These are phyloP conservation scores for Ciborinia camelliae DNA, from an alignment of 2,329 filamentous ascomycete genomes.

Conservation along the genomic window DNA sequence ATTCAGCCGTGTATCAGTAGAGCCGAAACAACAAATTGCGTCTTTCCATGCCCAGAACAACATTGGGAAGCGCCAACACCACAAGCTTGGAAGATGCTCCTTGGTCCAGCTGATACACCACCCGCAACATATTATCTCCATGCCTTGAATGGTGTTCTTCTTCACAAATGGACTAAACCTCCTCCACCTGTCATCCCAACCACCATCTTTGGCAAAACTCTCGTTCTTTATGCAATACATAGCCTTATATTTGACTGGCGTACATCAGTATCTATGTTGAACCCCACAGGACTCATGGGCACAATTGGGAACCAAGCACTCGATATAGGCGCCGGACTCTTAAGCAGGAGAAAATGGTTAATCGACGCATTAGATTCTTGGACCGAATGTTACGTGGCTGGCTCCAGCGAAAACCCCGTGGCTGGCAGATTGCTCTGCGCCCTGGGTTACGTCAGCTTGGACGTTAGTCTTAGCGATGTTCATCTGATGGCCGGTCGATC, in stretches of 20 bases:
- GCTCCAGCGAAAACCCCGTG: slow-evolving; percentile 1
- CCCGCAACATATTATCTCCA: slow-evolving; percentile 32
- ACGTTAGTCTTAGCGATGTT: slow-evolving; percentile 33
- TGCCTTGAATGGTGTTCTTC: slow-evolving; percentile 32
- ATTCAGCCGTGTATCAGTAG: slow-evolving; percentile 34
- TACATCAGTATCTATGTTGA: slow-evolving; percentile 32
- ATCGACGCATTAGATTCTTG: slow-evolving; percentile 32
- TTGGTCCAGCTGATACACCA: slow-evolving; percentile 28
- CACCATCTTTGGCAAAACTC: slow-evolving; percentile 31
- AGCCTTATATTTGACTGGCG: slow-evolving; percentile 36
- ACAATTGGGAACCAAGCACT: slow-evolving; percentile 29
- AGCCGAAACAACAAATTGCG: slow-evolving; percentile 35
- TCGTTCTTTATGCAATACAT: slow-evolving; percentile 34
- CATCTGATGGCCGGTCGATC: slow-evolving; percentile 34
- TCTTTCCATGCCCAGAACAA: slow-evolving; percentile 32
- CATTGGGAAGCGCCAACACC: slow-evolving; percentile 30
- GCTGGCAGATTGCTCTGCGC: slow-evolving; percentile 29
- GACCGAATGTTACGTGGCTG: slow-evolving; percentile 29
- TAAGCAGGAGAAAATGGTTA: slow-evolving; percentile 26
- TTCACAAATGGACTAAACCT: slow-evolving; percentile 34
- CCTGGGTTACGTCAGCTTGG: slow-evolving; percentile 31
- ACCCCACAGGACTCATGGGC: slow-evolving; percentile 33
- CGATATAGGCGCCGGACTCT: slow-evolving; percentile 31
- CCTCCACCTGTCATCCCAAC: slow-evolving; percentile 29
- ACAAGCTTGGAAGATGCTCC: slow-evolving; percentile 29